Evolutionary conservation across 1,284 basidiomycete genomes (phyloP).

Genomic region (Leccinum fuscescens): DNA sequence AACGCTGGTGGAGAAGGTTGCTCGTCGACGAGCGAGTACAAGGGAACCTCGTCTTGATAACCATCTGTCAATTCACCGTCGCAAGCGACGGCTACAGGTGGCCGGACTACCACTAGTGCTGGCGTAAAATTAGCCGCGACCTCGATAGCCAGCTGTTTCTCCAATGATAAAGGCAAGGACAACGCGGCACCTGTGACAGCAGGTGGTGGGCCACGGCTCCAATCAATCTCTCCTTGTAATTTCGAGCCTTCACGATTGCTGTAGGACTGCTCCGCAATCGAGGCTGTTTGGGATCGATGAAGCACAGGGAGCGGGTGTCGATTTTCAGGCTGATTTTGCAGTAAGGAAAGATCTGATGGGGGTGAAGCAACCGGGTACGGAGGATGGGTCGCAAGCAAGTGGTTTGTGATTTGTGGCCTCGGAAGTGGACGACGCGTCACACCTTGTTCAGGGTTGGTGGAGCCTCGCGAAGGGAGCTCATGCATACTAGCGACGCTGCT

Average conservation of each 20-base stretch:
- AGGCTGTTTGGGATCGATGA: background rate
- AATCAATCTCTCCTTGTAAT: background rate
- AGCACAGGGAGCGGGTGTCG: background rate
- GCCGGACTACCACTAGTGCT: background rate
- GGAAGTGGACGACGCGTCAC: background rate
- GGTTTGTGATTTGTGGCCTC: background rate
- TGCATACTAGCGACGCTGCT: slow-evolving; percentile 8
- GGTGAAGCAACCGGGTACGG: background rate
- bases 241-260: background rate
- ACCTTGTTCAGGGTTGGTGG: background rate
- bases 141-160: background rate
- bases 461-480: background rate
- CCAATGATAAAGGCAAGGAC: background rate
- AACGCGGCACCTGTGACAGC: background rate
- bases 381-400: background rate
- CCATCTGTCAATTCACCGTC: background rate
- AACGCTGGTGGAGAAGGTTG: slow-evolving; percentile 28
- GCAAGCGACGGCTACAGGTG: background rate
- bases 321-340: background rate
- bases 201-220: background rate
- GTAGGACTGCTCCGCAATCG: background rate
- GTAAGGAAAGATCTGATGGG: background rate
- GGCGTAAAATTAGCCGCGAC: background rate
- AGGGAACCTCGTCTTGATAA: slow-evolving; percentile 22
- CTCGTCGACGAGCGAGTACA: slow-evolving; percentile 26